Percentiles rank a stretch among this genome's conserved stretches.
phyloP scores from a whole-genome alignment of 805 yeast genomes.

The Candida ortonii region DNA sequence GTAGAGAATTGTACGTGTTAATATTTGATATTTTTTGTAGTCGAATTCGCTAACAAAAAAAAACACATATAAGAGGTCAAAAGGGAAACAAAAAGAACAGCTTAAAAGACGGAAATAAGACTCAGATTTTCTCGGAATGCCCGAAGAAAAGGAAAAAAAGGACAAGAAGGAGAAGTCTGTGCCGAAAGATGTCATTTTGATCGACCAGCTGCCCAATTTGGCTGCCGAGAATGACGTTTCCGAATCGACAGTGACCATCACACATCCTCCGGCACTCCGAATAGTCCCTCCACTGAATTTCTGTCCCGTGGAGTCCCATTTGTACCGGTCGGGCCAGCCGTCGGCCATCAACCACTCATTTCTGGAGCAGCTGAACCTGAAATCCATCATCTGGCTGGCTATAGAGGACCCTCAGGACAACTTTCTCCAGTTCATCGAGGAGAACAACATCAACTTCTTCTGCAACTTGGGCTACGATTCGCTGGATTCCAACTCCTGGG shows the following conservation, averaged over 20 bases:
- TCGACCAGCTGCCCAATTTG: constrained; percentile 25
- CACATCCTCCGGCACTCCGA: constrained; percentile 58
- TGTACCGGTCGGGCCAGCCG: constrained; percentile 93
- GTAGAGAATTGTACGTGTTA: too few relatives aligned
- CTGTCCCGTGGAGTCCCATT: constrained; percentile 85
- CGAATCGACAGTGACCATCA: constrained; percentile 27
- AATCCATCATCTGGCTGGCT: constrained; percentile 89
- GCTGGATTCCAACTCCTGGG: constrained; percentile 79
- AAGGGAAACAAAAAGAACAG: too few relatives aligned
- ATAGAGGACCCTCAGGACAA: constrained; percentile 93
- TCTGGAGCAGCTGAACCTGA: constrained; percentile 65
- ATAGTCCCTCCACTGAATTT: constrained; percentile 94
- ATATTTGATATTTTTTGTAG: too few relatives aligned
- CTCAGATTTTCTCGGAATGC: constrained; percentile 1
- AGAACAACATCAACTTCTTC: constrained; percentile 67
- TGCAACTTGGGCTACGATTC: constrained; percentile 70
- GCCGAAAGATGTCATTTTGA: constrained; percentile 24
- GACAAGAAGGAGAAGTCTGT: constrained; percentile 12
- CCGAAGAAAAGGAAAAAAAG: constrained; percentile 11
- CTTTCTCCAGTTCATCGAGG: constrained; percentile 76
- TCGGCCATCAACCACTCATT: constrained; percentile 90
- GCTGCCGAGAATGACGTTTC: constrained; percentile 23
- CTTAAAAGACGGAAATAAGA: too few relatives aligned
- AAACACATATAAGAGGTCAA: too few relatives aligned
- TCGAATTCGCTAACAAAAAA: too few relatives aligned